Conservation (phyloP, 305 asterid species). For the Fraxinus latifolia region DNA sequence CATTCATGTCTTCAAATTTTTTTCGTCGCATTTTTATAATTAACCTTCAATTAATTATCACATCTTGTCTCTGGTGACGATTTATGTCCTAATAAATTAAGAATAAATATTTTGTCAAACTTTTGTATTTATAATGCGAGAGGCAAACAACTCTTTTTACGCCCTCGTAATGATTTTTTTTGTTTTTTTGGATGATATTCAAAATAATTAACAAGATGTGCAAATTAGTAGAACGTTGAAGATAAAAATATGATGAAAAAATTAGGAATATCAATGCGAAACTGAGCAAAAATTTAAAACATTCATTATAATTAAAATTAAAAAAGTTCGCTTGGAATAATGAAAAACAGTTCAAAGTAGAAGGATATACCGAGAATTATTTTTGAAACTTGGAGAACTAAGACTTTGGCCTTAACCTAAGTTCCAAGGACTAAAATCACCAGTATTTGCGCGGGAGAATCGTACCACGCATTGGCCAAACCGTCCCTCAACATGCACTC, state of each 20-base stretch:
- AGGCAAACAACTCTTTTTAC: neutral
- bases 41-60: neutral
- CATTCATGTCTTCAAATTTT: neutral
- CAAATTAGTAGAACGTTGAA: neutral
- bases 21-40: too few relatives aligned
- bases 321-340: neutral
- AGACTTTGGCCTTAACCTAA: too few relatives aligned
- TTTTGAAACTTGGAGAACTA: neutral
- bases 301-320: neutral
- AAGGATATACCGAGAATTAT: neutral
- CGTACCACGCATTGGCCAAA: neutral
- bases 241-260: neutral
- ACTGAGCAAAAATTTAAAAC: neutral
- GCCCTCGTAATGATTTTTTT: neutral
- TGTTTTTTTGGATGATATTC: neutral
- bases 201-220: neutral
- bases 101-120: neutral
- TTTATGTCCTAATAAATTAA: too few relatives aligned
- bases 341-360: neutral
- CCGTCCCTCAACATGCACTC: neutral
- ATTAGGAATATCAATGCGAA: neutral
- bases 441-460: constrained; percentile 30
- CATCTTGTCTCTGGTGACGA: neutral
- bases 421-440: neutral
- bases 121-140: neutral